Evolutionary conservation across 148 eudicot genomes (phyloP).

Genomic region (Euryodendron excelsum): DNA sequence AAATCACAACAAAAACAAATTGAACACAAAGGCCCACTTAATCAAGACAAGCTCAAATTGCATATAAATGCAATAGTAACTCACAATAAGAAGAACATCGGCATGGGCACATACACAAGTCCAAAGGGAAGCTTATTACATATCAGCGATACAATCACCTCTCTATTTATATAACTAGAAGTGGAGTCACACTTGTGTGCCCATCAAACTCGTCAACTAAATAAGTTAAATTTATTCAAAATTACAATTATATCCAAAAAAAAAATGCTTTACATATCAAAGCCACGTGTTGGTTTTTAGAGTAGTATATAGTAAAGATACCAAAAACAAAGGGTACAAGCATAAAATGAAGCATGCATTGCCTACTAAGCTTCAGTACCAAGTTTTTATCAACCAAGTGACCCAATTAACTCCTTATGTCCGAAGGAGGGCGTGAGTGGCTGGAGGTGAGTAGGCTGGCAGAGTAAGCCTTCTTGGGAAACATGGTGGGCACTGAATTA

Average conservation of each 20-base stretch:
- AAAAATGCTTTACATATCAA: not conserved
- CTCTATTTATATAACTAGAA: too few species aligned
- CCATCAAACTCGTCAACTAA: too few species aligned
- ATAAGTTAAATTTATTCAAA: too few species aligned
- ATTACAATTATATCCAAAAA: too few species aligned
- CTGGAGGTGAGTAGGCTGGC: not conserved
- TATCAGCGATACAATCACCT: too few species aligned
- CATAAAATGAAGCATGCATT: not conserved
- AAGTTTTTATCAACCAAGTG: not conserved
- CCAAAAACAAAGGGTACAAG: not conserved
- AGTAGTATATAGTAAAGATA: too few species aligned
- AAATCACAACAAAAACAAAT: not conserved
- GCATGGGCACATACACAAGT: too few species aligned
- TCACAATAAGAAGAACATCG: too few species aligned
- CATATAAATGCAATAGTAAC: too few species aligned
- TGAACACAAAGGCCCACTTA: not conserved
- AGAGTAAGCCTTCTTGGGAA: not conserved
- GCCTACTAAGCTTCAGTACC: not conserved
- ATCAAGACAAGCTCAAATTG: not conserved
- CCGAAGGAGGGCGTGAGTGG: not conserved
- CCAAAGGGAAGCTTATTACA: too few species aligned
- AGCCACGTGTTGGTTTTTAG: too few species aligned
- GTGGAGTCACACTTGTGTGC: too few species aligned
- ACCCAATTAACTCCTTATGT: not conserved
- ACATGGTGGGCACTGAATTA: not conserved